Conservation (phyloP, 129 eudicot species). For the Scalesia atractyloides region DNA sequence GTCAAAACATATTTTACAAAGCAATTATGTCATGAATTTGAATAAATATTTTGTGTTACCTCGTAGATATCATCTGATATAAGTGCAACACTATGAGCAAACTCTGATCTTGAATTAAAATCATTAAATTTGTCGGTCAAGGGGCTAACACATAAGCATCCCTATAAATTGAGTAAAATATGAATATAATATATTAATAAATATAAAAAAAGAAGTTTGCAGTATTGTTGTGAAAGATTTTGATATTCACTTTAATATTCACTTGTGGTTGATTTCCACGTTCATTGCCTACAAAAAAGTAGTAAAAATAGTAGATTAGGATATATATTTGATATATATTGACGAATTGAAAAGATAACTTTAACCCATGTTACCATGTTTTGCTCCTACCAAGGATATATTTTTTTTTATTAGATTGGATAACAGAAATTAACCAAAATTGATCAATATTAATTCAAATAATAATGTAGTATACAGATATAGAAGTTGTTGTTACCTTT, state of each 20-base stretch:
- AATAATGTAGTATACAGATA: background rate
- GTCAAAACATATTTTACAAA: background rate
- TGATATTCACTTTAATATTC: conserved; percentile 28
- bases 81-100: conserved; percentile 34
- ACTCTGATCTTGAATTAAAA: conserved; percentile 29
- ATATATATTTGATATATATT: too few relatives aligned
- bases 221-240: background rate
- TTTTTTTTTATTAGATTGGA: too few relatives aligned
- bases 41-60: background rate
- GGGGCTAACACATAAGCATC: conserved; percentile 30
- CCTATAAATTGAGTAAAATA: background rate
- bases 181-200: background rate
- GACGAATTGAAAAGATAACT: too few relatives aligned
- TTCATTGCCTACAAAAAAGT: conserved; percentile 23
- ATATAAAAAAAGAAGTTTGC: background rate
- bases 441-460: too few relatives aligned
- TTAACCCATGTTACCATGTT: too few relatives aligned
- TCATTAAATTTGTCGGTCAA: conserved; percentile 20
- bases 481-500: conserved; percentile 4
- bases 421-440: too few relatives aligned
- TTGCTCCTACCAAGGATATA: too few relatives aligned
- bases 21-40: background rate
- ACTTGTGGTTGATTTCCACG: conserved; percentile 28
- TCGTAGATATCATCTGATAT: conserved; percentile 31
- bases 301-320: too few relatives aligned